Base-by-base conservation (phyloP, 805 yeast genomes). In the Myxozyma neotropica region DNA sequence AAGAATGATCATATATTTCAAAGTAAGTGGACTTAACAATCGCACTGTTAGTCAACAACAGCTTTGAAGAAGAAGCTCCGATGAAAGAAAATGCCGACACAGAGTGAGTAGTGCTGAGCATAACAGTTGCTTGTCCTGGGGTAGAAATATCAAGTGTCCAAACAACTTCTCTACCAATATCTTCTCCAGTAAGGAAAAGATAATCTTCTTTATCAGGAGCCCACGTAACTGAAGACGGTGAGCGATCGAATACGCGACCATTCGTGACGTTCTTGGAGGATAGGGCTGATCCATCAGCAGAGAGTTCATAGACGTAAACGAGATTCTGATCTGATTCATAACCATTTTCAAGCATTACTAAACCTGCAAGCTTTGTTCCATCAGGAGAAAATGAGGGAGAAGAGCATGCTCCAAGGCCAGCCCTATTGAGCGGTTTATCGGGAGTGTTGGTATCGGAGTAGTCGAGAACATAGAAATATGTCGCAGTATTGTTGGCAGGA, bases 301-400 rank as follows among this genome's bases (percentile, higher is more conserved):
- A 40, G 7, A 67, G 45, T 33, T 68, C 66, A 45, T 64, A 68
- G 15, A 68, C 46, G 21, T 43, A 52, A 12, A 68, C 58, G 13
- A 54, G 23, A 33, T 63, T 64, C 45, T 57, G 65, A 44, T 66
- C 70, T 2, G 68, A 64, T 50, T 68, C 70, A 38, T 66, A 68
- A 7, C 68, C 68, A 31, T 67, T 62, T 38, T 64, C 64, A 21
- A 47, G 43, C 60, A 47, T 59, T 10, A 64, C 65, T 19, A 68
- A 33, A 15, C 62, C 69, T 2, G 68, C 68, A n/a, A 68, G 43
- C 6, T 45, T 43, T 8, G 46, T 46, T 17, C 65, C 69, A 31
- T 68, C 59, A n/a, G 68, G 68, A 13, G 70, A 59, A 31, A 68
- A 57, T n/a, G 49, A 53, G 8, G 70, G 70, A 13, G 66, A 58